A percentile compares a stretch with the other conserved stretches of the same genome.
Conservation (phyloP, 768 basidiomycete genomes). For the Suillus subaureus region DNA sequence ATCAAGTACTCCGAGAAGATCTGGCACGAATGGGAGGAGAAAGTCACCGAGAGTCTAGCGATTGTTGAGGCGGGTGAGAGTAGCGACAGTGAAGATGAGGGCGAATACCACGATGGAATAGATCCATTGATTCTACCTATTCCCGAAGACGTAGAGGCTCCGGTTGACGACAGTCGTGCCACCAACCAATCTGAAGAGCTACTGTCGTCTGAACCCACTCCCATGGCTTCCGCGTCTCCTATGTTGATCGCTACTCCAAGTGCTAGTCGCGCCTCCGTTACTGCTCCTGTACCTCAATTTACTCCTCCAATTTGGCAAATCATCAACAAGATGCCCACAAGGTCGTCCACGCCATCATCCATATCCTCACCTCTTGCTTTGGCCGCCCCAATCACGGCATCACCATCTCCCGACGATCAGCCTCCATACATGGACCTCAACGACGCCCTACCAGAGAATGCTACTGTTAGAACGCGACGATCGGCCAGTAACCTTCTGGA, state of each 20-base stretch:
- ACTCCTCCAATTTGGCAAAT: conserved; percentile 47
- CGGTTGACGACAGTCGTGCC: conserved; percentile 9
- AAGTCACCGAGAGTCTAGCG: conserved; percentile 69
- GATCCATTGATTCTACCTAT: conserved; percentile 18
- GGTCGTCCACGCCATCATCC: conserved; percentile 88
- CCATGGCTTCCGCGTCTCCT: conserved; percentile 60
- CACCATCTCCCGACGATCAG: conserved; percentile 57
- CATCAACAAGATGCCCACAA: conserved; percentile 56
- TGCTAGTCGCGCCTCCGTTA: conserved; percentile 28
- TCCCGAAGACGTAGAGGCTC: conserved; percentile 26
- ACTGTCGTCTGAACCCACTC: conserved; percentile 64
- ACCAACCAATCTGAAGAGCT: conserved; percentile 27
- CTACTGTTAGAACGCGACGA: conserved; percentile 62
- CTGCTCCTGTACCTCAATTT: conserved; percentile 44
- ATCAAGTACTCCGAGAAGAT: conserved; percentile 97
- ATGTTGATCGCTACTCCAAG: conserved; percentile 17
- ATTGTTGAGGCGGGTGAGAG: conserved; percentile 59
- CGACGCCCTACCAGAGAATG: conserved; percentile 40
- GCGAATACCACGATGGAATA: conserved; percentile 35
- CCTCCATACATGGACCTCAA: conserved; percentile 71
- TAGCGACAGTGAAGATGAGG: conserved; percentile 45
- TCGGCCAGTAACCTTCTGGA: conserved; percentile 66
- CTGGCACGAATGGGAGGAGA: conserved; percentile 95
- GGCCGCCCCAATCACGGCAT: conserved; percentile 81
- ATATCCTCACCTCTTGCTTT: conserved; percentile 86